Base-by-base conservation (phyloP, 768 basidiomycete genomes). In the Pleurotus cornucopiae region DNA sequence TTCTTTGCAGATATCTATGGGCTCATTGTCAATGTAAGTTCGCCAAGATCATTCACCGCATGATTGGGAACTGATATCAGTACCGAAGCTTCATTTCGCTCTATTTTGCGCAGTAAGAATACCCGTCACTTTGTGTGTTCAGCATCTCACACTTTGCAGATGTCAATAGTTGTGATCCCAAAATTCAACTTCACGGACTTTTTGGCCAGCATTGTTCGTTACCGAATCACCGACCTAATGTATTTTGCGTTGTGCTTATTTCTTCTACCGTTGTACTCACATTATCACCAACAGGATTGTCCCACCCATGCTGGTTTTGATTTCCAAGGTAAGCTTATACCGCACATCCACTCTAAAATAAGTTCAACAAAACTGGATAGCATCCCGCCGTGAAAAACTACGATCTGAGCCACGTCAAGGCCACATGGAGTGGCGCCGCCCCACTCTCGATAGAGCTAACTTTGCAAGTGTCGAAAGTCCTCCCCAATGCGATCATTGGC, bases 171-270 rank as follows among this genome's bases (percentile, higher is more conserved):
- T 18, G 69, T 79, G 13, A 63, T 77, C 2, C 72, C 75, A n/a
- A 79, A 73, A 57, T 82, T 82, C 61, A 71, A 63, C 60, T 78
- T 78, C 57, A 23, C 63, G 48, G 62, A 71, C 16, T 70, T 76
- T 44, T 63, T 80, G 47, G 62, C 66, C 57, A 78, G 74, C 59
- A 71, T 80, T 23, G 61, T 66, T 45, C 69, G 67, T 21, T 71
- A 78, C 63, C 67, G 67, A 56, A 74, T 79, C 56, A 72, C 65
- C 3, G 66, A 76, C 41, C 60, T 73, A 21, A 64, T 65, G 63
- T 65, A 41, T 61, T 61, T 61, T 34, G 18, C 37, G 11, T 25
- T 14, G 2, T 25, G 21, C 23, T 47, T 44, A 30, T 9, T 43
- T 23, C 43, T 14, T 21, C n/a, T 38, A 49, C 21, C 23, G 12